These are phyloP conservation scores for Phoma sp. DNA, from an alignment of 2,329 filamentous ascomycete species.

Conservation along the genomic window DNA sequence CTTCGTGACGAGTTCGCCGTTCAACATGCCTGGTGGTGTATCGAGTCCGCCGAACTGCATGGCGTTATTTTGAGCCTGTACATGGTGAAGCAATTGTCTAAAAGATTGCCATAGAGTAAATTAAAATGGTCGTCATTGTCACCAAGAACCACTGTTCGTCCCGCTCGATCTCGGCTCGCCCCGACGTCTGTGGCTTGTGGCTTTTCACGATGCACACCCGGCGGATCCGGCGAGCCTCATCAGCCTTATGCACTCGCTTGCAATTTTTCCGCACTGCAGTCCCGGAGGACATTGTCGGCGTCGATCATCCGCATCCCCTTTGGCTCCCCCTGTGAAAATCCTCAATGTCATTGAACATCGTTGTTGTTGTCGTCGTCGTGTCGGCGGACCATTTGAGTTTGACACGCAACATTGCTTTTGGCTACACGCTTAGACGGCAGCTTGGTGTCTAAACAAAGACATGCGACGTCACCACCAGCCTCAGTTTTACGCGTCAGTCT, in stretches of 20 bases:
- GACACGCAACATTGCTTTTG: neutral
- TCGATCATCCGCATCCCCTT: conserved; percentile 19
- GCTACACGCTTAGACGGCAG: conserved; percentile 4
- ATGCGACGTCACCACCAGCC: conserved; percentile 16
- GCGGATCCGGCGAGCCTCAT: conserved; percentile 4
- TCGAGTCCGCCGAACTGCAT: conserved; percentile 45
- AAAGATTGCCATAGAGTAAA: neutral
- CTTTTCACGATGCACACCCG: conserved; percentile 4
- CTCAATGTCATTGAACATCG: neutral
- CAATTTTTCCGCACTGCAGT: neutral
- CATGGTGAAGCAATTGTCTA: neutral
- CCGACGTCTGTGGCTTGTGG: conserved; percentile 15
- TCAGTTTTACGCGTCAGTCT: conserved; percentile 15
- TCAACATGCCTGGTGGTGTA: conserved; percentile 52
- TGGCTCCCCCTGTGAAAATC: conserved; percentile 8
- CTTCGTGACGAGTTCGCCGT: conserved; percentile 52
- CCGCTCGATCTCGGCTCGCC: conserved; percentile 8
- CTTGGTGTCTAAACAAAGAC: conserved; percentile 7
- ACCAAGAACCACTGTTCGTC: neutral
- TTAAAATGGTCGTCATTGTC: neutral
- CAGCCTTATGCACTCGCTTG: conserved; percentile 11
- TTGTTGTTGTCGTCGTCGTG: neutral
- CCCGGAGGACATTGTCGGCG: conserved; percentile 8
- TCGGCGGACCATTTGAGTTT: neutral
- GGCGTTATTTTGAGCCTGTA: conserved; percentile 38